phyloP scores from a whole-genome alignment of 495 filamentous ascomycete genomes.

The Aspergillus ostianus region DNA sequence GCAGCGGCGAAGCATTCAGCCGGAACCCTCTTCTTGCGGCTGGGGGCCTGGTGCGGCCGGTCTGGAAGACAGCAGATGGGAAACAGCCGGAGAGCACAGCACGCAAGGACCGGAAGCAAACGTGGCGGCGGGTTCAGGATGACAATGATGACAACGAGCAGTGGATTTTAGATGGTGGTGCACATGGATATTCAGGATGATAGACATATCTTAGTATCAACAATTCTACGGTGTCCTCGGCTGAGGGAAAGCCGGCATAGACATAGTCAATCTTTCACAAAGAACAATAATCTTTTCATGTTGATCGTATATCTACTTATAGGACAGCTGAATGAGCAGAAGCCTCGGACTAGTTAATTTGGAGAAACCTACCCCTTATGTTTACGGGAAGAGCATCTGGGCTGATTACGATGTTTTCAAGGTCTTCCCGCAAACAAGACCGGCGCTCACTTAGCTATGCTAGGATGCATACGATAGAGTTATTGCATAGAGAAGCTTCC shows the following conservation, averaged over 20 bases:
- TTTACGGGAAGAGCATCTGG: too few relatives aligned
- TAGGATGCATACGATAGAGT: too few relatives aligned
- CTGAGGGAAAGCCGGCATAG: background rate
- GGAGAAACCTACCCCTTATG: too few relatives aligned
- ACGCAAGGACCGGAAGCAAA: slow-evolving; percentile 47
- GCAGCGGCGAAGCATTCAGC: slow-evolving; percentile 66
- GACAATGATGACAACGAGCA: slow-evolving; percentile 86
- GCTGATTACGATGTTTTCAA: too few relatives aligned
- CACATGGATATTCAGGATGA: slow-evolving; percentile 50
- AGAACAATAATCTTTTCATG: too few relatives aligned
- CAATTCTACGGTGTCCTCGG: background rate
- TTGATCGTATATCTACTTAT: too few relatives aligned
- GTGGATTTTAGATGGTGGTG: slow-evolving; percentile 86
- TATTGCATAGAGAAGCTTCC: too few relatives aligned
- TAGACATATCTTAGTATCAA: background rate
- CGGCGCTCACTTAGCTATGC: too few relatives aligned
- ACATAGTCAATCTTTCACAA: too few relatives aligned
- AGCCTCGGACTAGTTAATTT: too few relatives aligned
- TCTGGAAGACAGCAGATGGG: slow-evolving; percentile 61
- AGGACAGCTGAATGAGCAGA: too few relatives aligned
- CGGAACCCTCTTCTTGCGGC: slow-evolving; percentile 73
- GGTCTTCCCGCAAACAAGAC: too few relatives aligned
- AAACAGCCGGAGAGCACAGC: slow-evolving; percentile 35
- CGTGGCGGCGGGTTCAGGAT: slow-evolving; percentile 90
- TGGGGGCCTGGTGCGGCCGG: slow-evolving; percentile 73